Evolutionary conservation across 352 stramenopile species (phyloP).

Genomic region (Globisporangium paroecandrum): DNA sequence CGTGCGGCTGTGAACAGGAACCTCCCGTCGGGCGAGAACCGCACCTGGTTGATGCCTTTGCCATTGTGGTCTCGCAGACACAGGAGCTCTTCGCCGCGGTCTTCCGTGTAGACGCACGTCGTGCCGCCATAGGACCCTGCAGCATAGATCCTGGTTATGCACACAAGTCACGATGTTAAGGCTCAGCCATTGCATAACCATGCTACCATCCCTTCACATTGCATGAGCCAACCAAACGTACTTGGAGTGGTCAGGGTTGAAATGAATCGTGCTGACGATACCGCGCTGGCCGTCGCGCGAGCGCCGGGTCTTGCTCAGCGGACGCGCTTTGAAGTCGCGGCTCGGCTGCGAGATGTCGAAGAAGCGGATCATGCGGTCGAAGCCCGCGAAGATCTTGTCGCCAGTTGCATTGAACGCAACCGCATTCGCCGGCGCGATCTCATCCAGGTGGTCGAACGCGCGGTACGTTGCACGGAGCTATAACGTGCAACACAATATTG

Average conservation of each 20-base stretch:
- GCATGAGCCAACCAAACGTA: constrained; percentile 2
- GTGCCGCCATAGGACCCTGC: constrained; percentile 80
- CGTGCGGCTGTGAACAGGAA: constrained; percentile 76
- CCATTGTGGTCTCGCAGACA: constrained; percentile 66
- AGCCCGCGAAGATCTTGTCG: constrained; percentile 83
- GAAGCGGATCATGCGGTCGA: constrained; percentile 79
- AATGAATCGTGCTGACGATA: constrained; percentile 75
- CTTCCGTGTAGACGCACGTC: constrained; percentile 84
- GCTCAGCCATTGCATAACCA: not conserved
- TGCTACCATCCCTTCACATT: not conserved
- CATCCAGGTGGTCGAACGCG: constrained; percentile 84
- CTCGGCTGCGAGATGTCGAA: constrained; percentile 75
- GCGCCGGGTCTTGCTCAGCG: constrained; percentile 64
- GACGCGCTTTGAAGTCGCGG: constrained; percentile 46
- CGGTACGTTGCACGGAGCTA: constrained; percentile 77
- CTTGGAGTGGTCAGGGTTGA: constrained; percentile 80
- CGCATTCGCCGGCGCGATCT: constrained; percentile 73
- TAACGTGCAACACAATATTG: not conserved
- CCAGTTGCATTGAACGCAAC: constrained; percentile 79
- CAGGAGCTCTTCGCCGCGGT: constrained; percentile 62
- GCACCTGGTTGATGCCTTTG: constrained; percentile 75
- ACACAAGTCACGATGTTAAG: not conserved
- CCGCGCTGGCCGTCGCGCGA: constrained; percentile 66
- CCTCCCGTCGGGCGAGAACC: constrained; percentile 70
- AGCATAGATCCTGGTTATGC: constrained; percentile 51